These are phyloP conservation scores for Hemisphaericaspora lyxosophila DNA, from an alignment of 1,139 yeast species.

Conservation along the genomic window DNA sequence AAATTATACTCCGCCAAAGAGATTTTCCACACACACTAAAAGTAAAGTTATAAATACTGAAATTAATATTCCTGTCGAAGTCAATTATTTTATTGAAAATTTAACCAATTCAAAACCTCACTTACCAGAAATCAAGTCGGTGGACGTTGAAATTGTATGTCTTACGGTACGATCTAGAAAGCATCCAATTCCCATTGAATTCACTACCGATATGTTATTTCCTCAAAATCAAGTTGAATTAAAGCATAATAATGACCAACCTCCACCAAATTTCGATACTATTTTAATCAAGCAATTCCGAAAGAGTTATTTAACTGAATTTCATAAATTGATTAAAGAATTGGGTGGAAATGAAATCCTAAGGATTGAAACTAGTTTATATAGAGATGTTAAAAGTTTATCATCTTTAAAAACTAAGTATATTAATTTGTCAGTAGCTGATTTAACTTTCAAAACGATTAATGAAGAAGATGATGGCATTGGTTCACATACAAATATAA, in stretches of 20 bases:
- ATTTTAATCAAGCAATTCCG: slow-evolving; percentile 34
- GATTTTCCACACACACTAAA: slow-evolving; percentile 18
- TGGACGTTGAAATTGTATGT: slow-evolving; percentile 36
- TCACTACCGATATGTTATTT: slow-evolving; percentile 43
- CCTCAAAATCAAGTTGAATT: slow-evolving; percentile 24
- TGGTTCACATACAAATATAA: slow-evolving; percentile 22
- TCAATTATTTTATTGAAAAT: slow-evolving; percentile 29
- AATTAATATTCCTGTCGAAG: slow-evolving; percentile 36
- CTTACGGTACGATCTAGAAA: slow-evolving; percentile 38
- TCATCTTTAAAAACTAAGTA: slow-evolving; percentile 37
- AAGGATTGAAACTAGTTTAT: slow-evolving; percentile 37
- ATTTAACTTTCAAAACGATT: slow-evolving; percentile 17
- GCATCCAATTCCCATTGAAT: slow-evolving; percentile 41
- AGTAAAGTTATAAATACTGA: slow-evolving; percentile 16
- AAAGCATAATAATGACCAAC: slow-evolving; percentile 11
- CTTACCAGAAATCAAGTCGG: slow-evolving; percentile 30
- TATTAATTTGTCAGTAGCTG: slow-evolving; percentile 24
- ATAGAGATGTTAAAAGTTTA: slow-evolving; percentile 37
- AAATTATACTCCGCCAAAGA: slow-evolving; percentile 36
- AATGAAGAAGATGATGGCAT: slow-evolving; percentile 15
- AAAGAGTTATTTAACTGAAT: slow-evolving; percentile 23
- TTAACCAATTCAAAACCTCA: slow-evolving; percentile 9
- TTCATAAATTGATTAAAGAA: slow-evolving; percentile 31
- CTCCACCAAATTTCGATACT: slow-evolving; percentile 30
- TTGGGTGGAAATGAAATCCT: slow-evolving; percentile 39